These are phyloP conservation scores for Pichia inconspicua DNA, from an alignment of 1,139 yeast species.

Conservation along the genomic window DNA sequence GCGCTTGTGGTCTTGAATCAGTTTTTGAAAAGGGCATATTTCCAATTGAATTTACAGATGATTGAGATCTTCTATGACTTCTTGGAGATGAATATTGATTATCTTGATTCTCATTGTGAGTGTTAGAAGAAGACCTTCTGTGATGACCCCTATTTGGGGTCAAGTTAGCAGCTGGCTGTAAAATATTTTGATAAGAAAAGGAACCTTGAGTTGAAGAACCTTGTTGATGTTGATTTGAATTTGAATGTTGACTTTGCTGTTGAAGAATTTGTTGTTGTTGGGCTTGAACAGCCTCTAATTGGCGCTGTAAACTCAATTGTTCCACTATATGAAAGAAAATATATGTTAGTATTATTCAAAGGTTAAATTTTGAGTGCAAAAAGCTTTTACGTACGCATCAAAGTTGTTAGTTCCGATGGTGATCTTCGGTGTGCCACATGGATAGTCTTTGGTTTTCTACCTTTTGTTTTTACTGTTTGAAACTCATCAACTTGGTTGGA, in stretches of 20 bases:
- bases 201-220: conserved; percentile 7
- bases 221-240: conserved; percentile 10
- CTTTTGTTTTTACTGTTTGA: conserved; percentile 22
- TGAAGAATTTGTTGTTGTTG: conserved; percentile 78
- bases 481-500: background rate
- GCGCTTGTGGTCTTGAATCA: conserved; percentile 25
- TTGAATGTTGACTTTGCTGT: conserved; percentile 17
- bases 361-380: too few species aligned
- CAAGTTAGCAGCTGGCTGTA: conserved; percentile 23
- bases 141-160: conserved; percentile 16
- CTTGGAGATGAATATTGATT: conserved; percentile 12
- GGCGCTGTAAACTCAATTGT: conserved; percentile 87
- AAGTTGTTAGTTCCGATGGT: conserved; percentile 87
- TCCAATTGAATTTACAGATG: conserved; percentile 24
- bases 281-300: conserved; percentile 81
- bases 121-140: conserved; percentile 25
- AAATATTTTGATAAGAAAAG: conserved; percentile 18
- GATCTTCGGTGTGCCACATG: conserved; percentile 94
- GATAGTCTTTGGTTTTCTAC: conserved; percentile 41
- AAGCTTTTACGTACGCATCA: conserved; percentile 52
- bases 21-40: conserved; percentile 16
- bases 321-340: conserved; percentile 40
- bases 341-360: background rate
- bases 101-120: conserved; percentile 11
- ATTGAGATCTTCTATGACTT: conserved; percentile 28